These are phyloP conservation scores for Inga leiocalycina DNA, from an alignment of 306 rosid genomes.

Conservation along the genomic window DNA sequence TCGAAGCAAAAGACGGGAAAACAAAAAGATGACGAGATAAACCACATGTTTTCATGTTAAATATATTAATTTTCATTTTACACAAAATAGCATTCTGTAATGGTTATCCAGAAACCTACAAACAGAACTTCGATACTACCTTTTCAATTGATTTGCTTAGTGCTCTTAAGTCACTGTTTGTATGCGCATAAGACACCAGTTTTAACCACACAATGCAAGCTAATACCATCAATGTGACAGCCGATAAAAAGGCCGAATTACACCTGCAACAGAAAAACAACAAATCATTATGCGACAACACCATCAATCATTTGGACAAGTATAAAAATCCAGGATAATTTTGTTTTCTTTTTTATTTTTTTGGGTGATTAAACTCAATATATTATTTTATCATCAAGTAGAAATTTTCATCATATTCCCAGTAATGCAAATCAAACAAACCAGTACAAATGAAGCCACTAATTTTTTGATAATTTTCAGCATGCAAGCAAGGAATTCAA, in stretches of 20 bases:
- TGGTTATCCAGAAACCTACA: constrained; percentile 30
- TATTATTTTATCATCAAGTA: constrained; percentile 9
- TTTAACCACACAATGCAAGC: constrained; percentile 88
- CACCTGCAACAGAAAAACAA: constrained; percentile 57
- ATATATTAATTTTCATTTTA: neutral
- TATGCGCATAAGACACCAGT: constrained; percentile 85
- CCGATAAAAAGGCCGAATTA: constrained; percentile 85
- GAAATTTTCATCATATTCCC: constrained; percentile 11
- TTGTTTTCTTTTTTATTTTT: neutral
- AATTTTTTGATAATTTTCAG: constrained; percentile 18
- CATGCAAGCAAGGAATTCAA: constrained; percentile 17
- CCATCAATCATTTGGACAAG: constrained; percentile 28
- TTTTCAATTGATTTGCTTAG: constrained; percentile 55
- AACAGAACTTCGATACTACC: constrained; percentile 51
- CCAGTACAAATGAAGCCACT: neutral
- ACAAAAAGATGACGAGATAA: constrained; percentile 14
- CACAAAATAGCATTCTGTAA: constrained; percentile 13
- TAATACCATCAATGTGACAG: constrained; percentile 79
- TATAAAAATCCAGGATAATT: neutral
- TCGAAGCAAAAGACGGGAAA: neutral
- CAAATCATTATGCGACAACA: constrained; percentile 17
- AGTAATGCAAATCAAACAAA: constrained; percentile 15
- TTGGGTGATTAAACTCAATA: neutral
- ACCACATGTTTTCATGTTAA: constrained; percentile 1
- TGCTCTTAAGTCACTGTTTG: constrained; percentile 79